Base-by-base conservation (phyloP, 768 basidiomycete genomes). In the Mycena galericulata region DNA sequence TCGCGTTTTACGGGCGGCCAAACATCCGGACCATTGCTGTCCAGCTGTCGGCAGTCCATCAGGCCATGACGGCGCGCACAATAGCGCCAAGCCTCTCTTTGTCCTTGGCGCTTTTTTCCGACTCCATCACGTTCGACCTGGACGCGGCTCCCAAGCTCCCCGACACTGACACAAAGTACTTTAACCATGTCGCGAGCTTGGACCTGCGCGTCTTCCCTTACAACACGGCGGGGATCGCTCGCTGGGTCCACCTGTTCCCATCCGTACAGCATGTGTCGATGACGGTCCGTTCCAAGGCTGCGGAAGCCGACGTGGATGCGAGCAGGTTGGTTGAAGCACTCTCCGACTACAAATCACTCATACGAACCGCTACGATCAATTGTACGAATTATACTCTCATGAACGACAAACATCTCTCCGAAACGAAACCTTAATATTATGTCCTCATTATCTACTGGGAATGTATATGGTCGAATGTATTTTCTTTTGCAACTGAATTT, bases 171-270 rank as follows among this genome's bases (percentile, higher is more conserved):
- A 65, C 26, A 20, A 30, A 61, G 11, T 61, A 30, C 53, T 50
- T 71, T 2, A 4, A 10, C 6, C 20, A 18, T 22, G 70, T 71
- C 41, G 30, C 51, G n/a, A 38, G 70, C 14, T 46, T 71, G 30
- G 49, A 50, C 20, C 66, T 71, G 27, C 34, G 45, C 14, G 40
- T 71, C 5, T 60, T 51, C 29, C 62, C 70, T 18, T 60, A 34
- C 27, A 41, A 57, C 34, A 49, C 51, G 8, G 58, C 30, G 1
- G 62, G 55, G n/a, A 51, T 71, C 15, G 66, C 67, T 22, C 62
- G 57, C 32, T 71, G 70, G 70, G 38, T 71, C 9, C 41, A 38
- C 2, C n/a, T 71, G 20, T 71, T 71, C 38, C 56, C 69, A 11
- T 58, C 60, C 10, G 55, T 57, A 4, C 58, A 66, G 49, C 64